phyloP scores from a whole-genome alignment of 768 basidiomycete genomes.

The Neoboletus brunneissimus region DNA sequence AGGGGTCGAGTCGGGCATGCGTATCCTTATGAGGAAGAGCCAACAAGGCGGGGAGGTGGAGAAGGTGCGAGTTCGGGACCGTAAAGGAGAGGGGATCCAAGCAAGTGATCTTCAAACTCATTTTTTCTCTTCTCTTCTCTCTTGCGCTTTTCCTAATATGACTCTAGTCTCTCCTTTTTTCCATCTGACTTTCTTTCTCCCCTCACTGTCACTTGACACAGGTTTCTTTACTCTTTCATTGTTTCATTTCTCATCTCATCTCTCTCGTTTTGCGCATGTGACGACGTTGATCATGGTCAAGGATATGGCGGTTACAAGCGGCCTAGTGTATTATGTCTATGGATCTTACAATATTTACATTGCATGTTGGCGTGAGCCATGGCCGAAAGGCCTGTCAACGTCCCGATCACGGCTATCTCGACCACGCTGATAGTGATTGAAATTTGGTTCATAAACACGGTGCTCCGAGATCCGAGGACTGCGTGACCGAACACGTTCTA shows the following conservation, averaged over 20 bases:
- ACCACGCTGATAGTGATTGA: too few species aligned
- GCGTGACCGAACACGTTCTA: too few species aligned
- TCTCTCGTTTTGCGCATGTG: conserved; percentile 5
- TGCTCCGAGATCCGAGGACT: too few species aligned
- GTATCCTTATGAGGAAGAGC: conserved; percentile 5
- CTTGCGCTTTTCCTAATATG: neutral
- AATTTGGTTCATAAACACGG: too few species aligned
- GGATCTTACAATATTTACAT: conserved; percentile 21
- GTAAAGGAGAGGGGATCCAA: neutral
- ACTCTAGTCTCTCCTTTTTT: neutral
- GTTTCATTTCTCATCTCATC: too few species aligned
- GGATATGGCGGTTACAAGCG: neutral
- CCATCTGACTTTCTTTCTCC: neutral
- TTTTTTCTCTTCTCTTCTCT: neutral
- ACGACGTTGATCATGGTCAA: conserved; percentile 6
- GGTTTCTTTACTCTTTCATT: neutral
- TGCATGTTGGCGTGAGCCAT: neutral
- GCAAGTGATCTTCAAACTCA: neutral
- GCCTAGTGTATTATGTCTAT: conserved; percentile 13
- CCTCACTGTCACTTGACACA: neutral
- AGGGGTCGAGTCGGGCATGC: neutral
- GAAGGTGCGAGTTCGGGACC: conserved; percentile 9
- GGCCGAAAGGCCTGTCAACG: neutral
- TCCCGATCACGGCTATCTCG: too few species aligned
- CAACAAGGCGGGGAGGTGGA: conserved; percentile 2